These are phyloP conservation scores for Fragilariopsis cylindrus DNA, from an alignment of 108 stramenopile genomes.

Conservation along the genomic window DNA sequence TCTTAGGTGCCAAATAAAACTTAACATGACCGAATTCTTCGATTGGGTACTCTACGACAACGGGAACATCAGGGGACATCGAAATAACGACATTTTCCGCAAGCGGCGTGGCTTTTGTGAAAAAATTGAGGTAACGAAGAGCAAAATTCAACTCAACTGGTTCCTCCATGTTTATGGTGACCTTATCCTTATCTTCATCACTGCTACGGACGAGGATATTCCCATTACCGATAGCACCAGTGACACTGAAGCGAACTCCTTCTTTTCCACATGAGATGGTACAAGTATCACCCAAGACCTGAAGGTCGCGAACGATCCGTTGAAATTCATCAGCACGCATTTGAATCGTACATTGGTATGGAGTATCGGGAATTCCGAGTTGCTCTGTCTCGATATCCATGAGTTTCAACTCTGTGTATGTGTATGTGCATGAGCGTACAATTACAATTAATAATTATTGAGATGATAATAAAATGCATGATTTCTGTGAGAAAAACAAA, in stretches of 20 bases:
- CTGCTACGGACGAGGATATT: slow-evolving; percentile 92
- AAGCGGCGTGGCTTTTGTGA: slow-evolving; percentile 97
- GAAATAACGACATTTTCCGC: slow-evolving; percentile 82
- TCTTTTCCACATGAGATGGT: slow-evolving; percentile 95
- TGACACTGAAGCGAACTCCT: slow-evolving; percentile 91
- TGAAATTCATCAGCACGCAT: slow-evolving; percentile 97
- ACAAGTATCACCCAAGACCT: slow-evolving; percentile 97
- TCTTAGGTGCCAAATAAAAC: slow-evolving; percentile 99
- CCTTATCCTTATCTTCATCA: slow-evolving; percentile 85
- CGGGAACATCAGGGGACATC: slow-evolving; percentile 96
- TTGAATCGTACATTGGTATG: slow-evolving; percentile 96
- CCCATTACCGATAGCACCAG: slow-evolving; percentile 94
- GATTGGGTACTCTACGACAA: slow-evolving; percentile 98
- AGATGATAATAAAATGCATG: neutral
- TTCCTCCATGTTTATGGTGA: slow-evolving; percentile 96
- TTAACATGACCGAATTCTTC: slow-evolving; percentile 88
- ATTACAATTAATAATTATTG: no score
- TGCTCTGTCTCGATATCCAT: slow-evolving; percentile 99
- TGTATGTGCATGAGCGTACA: neutral
- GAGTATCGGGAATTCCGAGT: slow-evolving; percentile 98
- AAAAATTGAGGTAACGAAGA: slow-evolving; percentile 95
- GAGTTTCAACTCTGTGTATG: slow-evolving; percentile 87
- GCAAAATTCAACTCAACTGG: slow-evolving; percentile 98
- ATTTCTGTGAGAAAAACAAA: neutral
- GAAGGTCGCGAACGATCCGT: slow-evolving; percentile 96